These are phyloP conservation scores for Handroanthus guayacan DNA, from an alignment of 257 asterid species.

Conservation along the genomic window DNA sequence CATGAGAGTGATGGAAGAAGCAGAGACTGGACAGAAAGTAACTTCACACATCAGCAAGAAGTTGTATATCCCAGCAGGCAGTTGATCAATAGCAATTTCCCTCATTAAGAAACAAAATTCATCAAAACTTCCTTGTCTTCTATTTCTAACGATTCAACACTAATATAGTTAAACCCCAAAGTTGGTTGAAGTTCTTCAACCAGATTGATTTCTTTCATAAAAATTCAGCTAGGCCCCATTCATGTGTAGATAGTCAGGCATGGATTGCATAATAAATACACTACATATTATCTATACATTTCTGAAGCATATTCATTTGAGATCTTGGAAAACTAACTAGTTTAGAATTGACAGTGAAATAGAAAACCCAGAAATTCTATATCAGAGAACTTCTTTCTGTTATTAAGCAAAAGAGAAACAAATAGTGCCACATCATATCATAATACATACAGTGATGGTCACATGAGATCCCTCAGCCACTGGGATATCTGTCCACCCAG, in stretches of 20 bases:
- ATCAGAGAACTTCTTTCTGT: constrained; percentile 15
- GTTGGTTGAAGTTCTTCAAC: neutral
- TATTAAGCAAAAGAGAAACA: constrained; percentile 14
- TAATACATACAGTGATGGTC: constrained; percentile 77
- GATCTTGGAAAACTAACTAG: too few species aligned
- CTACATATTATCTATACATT: neutral
- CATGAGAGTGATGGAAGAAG: constrained; percentile 13
- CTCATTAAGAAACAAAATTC: constrained; percentile 15
- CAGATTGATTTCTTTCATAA: neutral
- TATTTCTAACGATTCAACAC: constrained; percentile 9
- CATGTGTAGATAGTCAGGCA: neutral
- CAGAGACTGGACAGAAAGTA: neutral
- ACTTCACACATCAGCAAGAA: constrained; percentile 20
- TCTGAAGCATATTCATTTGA: constrained; percentile 9
- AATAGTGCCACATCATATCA: neutral
- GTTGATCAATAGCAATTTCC: neutral
- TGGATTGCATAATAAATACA: neutral
- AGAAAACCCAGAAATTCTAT: neutral
- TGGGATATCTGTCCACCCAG: constrained; percentile 91
- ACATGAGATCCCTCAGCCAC: constrained; percentile 99
- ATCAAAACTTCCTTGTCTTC: constrained; percentile 8
- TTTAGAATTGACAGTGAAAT: neutral
- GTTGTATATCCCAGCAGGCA: constrained; percentile 16
- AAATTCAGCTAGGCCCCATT: neutral
- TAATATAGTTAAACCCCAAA: constrained; percentile 12